phyloP scores from a whole-genome alignment of 768 basidiomycete genomes.

The Austroboletus festivus region DNA sequence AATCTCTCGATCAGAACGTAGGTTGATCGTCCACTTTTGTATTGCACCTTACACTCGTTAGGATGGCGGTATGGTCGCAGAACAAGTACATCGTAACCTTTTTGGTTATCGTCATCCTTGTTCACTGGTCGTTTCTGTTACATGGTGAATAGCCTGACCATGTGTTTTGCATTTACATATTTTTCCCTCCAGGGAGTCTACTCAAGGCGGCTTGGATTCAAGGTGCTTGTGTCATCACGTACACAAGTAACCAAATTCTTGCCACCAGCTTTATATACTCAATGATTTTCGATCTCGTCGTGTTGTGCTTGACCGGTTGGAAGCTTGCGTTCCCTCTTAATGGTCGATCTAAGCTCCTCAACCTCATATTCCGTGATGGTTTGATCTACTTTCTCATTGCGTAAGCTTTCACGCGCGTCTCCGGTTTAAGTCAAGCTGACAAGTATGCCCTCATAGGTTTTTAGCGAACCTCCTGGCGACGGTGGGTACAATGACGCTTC shows the following conservation, averaged over 20 bases:
- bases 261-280: constrained; percentile 70
- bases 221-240: constrained; percentile 53
- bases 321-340: constrained; percentile 50
- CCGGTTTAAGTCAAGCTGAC: constrained; percentile 1
- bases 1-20: constrained; percentile 70
- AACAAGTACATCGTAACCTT: constrained; percentile 49
- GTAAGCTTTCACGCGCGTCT: constrained; percentile 38
- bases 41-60: constrained; percentile 23
- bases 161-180: background rate
- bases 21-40: constrained; percentile 18
- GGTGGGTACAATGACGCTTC: constrained; percentile 18
- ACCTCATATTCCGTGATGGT: constrained; percentile 68
- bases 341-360: constrained; percentile 55
- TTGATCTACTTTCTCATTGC: constrained; percentile 70
- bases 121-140: constrained; percentile 68
- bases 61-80: constrained; percentile 71
- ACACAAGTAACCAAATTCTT: constrained; percentile 57
- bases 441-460: constrained; percentile 43
- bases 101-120: constrained; percentile 56
- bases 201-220: constrained; percentile 56
- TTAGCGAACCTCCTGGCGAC: constrained; percentile 61
- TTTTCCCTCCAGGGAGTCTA: constrained; percentile 43
- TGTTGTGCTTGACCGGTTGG: constrained; percentile 57
- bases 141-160: constrained; percentile 43
- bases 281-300: constrained; percentile 68